phyloP scores from a whole-genome alignment of 257 asterid genomes.

The Nicotiana paniculata region DNA sequence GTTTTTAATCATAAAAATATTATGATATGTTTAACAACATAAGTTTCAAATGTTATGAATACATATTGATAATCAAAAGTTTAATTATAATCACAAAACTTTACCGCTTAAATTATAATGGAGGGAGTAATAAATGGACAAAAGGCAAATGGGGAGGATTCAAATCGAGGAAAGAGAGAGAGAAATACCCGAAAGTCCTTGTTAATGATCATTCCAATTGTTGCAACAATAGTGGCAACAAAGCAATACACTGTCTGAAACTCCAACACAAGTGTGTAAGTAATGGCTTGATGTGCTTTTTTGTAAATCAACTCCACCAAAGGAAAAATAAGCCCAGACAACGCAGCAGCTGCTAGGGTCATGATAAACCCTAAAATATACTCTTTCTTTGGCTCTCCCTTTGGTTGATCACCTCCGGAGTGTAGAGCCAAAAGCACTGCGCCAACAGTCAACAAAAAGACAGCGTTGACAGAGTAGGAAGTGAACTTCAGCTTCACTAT shows the following conservation, averaged over 20 bases:
- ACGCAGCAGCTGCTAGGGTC: neutral
- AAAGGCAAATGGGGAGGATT: too few species aligned
- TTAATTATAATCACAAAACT: too few species aligned
- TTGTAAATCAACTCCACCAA: conserved; percentile 8
- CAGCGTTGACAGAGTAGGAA: neutral
- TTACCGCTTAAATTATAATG: too few species aligned
- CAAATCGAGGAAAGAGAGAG: neutral
- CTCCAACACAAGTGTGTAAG: neutral
- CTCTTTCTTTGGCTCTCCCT: neutral
- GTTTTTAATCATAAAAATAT: too few species aligned
- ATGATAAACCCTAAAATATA: conserved; percentile 10
- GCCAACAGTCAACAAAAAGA: conserved; percentile 7
- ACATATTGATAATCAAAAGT: too few species aligned
- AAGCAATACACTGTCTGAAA: neutral
- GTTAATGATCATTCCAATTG: conserved; percentile 25
- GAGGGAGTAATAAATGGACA: too few species aligned
- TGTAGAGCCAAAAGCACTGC: conserved; percentile 2
- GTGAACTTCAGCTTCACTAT: conserved; percentile 6
- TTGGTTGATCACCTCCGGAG: conserved; percentile 4
- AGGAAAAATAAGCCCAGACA: conserved; percentile 2
- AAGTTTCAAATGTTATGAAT: too few species aligned
- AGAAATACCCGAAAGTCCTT: conserved; percentile 17
- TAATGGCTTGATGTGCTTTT: neutral
- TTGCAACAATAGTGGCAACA: neutral
- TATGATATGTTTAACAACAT: too few species aligned